Evolutionary conservation across 2,329 filamentous ascomycete species (phyloP).

Genomic region (Xylariaceae sp.): DNA sequence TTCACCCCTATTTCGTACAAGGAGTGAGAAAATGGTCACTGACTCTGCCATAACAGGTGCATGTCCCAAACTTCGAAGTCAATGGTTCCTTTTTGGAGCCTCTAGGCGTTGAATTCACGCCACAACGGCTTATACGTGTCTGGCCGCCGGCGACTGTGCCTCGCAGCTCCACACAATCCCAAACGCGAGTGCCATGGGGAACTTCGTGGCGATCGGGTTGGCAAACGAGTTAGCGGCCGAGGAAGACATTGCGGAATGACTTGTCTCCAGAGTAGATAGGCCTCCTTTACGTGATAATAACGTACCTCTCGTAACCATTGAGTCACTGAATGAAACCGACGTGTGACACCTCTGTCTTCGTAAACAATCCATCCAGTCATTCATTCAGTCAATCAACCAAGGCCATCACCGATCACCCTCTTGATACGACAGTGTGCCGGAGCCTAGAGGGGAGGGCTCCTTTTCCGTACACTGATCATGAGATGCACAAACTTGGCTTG

Average conservation of each 20-base stretch:
- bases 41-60: slow-evolving; percentile 21
- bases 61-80: slow-evolving; percentile 35
- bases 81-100: slow-evolving; percentile 35
- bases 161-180: slow-evolving; percentile 27
- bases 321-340: too few species aligned
- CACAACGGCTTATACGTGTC: slow-evolving; percentile 40
- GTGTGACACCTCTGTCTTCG: too few species aligned
- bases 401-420: too few species aligned
- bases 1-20: neutral
- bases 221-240: slow-evolving; percentile 24
- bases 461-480: neutral
- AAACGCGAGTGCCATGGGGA: slow-evolving; percentile 27
- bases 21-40: neutral
- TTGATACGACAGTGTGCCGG: too few species aligned
- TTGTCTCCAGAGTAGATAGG: neutral
- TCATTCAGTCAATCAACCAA: too few species aligned
- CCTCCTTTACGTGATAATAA: too few species aligned
- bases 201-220: slow-evolving; percentile 20
- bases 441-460: too few species aligned
- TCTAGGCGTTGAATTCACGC: slow-evolving; percentile 39
- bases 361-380: too few species aligned
- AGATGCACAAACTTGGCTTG: too few species aligned
- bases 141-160: slow-evolving; percentile 45
- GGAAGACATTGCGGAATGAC: slow-evolving; percentile 22
- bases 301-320: too few species aligned